These are phyloP conservation scores for Penicillium ucsense DNA, from an alignment of 495 filamentous ascomycete species.

Conservation along the genomic window DNA sequence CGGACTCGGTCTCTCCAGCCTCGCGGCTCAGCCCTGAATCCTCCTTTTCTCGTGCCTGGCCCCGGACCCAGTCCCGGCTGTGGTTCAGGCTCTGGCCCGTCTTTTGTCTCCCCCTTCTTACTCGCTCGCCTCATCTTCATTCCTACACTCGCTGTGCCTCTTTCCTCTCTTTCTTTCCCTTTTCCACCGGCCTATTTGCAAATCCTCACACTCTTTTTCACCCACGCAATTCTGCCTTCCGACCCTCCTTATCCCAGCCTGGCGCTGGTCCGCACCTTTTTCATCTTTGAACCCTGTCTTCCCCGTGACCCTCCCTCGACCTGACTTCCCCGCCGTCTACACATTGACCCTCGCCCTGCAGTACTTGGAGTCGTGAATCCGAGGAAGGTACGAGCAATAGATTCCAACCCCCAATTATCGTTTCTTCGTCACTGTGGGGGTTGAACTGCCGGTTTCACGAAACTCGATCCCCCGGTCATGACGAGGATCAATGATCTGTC, in stretches of 20 bases:
- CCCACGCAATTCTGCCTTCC: constrained; percentile 9
- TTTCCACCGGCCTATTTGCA: constrained; percentile 7
- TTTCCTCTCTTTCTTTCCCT: constrained; percentile 6
- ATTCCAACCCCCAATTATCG: neutral
- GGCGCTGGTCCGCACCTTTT: constrained; percentile 12
- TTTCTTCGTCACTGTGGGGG: neutral
- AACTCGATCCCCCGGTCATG: no score
- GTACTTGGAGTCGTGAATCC: neutral
- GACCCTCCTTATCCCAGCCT: constrained; percentile 14
- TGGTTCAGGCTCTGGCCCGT: no score
- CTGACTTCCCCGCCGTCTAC: neutral
- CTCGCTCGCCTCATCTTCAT: no score
- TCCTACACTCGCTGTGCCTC: neutral
- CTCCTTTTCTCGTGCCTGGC: constrained; percentile 1
- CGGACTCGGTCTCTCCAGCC: no score
- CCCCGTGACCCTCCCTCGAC: neutral
- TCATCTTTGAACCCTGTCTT: constrained; percentile 2
- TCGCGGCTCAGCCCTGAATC: neutral
- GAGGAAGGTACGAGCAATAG: neutral
- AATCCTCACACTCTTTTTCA: constrained; percentile 9
- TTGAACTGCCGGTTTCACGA: no score
- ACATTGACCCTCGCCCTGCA: no score
- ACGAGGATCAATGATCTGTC: neutral
- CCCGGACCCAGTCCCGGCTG: neutral
- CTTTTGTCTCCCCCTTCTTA: no score